Percentiles rank a stretch among this genome's conserved stretches.
These are phyloP conservation scores for Fusarium solani-melongenae DNA, from an alignment of 2,329 filamentous ascomycete genomes.

Conservation along the genomic window DNA sequence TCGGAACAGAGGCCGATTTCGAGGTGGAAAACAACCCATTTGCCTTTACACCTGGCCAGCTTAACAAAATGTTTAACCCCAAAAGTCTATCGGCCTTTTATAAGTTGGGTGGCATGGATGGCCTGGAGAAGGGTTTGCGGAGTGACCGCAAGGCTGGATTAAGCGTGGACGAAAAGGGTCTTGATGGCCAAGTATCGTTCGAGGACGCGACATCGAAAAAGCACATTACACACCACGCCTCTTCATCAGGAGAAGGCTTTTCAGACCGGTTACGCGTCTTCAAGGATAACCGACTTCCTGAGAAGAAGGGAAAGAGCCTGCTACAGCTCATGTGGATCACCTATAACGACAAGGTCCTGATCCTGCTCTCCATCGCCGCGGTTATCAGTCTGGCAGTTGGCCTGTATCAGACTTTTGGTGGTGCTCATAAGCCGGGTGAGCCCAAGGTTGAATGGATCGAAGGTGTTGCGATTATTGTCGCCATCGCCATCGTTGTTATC, in stretches of 20 bases:
- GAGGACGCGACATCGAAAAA: conserved; percentile 69
- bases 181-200: conserved; percentile 77
- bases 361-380: conserved; percentile 76
- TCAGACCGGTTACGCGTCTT: conserved; percentile 76
- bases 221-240: conserved; percentile 34
- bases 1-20: conserved; percentile 81
- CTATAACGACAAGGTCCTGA: conserved; percentile 85
- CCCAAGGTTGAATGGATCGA: conserved; percentile 81
- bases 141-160: conserved; percentile 79
- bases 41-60: conserved; percentile 83
- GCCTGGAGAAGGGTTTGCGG: conserved; percentile 82
- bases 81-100: conserved; percentile 88
- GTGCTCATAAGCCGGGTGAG: conserved; percentile 60
- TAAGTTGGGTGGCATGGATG: conserved; percentile 79
- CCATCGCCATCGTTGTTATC: conserved; percentile 79
- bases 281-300: conserved; percentile 77
- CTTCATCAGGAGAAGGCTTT: conserved; percentile 51
- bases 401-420: conserved; percentile 79
- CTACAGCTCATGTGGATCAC: conserved; percentile 83
- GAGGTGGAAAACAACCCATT: conserved; percentile 83
- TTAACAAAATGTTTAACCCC: conserved; percentile 89
- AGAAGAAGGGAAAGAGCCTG: conserved; percentile 79
- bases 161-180: conserved; percentile 76
- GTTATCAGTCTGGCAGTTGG: conserved; percentile 79
- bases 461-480: conserved; percentile 84